Evolutionary conservation across 352 stramenopile genomes (phyloP), one percentile per base, ranked within the genome.

Genomic region (Phytophthora podocarpi): DNA sequence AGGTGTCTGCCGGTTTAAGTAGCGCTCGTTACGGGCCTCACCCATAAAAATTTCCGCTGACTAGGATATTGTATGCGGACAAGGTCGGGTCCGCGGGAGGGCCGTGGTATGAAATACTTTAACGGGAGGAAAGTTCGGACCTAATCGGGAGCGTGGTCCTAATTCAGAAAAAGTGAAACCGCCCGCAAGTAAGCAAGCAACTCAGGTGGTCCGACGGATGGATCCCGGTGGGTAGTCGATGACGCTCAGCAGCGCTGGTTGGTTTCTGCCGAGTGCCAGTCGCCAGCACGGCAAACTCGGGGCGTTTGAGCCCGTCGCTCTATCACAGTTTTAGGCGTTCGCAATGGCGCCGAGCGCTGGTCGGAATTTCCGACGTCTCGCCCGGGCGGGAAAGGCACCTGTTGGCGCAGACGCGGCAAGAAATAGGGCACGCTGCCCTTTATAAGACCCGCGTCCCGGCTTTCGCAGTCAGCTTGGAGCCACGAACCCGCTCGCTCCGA

Each of bases 11-110:
- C n/a, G n/a, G 52, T 0, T 15, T 46, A 75, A 71, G 66, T 74
- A 48, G 12, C 37, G 52, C 39, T 46, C 24, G 63, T 66, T 70
- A 67, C 58, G 9, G 21, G 47, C 40, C 45, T 72, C 51, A 72
- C 64, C 68, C 68, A 70, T 67, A 67, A 74, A 77, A 71, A 63
- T 12, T 20, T 16, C 12, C 20, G 4, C 6, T 23, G 1, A 51
- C 51, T 43, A 23, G 24, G 1, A 8, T 4, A 49, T 42, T 47
- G 48, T 66, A 73, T 26, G 49, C 16, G 13, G 16, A 41, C 41
- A 54, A 54, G 30, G 41, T 59, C 28, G 31, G 53, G 32, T 16
- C 20, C 18, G 10, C 20, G 15, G 13, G 28, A 26, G 31, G 26
- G 35, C 23, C 18, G 46, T 16, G 30, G 51, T 42, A 50, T 21